Base-by-base conservation (phyloP, 257 asterid species). In the Fraxinus pennsylvanica region DNA sequence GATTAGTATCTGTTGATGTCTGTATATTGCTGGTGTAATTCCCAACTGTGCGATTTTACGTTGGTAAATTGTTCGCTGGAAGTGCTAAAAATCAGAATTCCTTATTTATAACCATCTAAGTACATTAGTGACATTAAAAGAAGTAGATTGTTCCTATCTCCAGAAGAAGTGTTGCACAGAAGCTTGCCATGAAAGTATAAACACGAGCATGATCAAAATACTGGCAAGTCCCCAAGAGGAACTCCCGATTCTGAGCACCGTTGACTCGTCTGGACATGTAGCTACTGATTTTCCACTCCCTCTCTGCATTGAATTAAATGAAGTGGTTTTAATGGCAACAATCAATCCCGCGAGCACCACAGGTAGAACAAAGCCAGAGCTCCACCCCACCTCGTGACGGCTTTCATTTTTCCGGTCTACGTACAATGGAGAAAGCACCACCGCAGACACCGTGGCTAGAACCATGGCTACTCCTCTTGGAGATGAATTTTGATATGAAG, bases 171-270 rank as follows among this genome's bases (percentile, higher is more conserved):
- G 94, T 71, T 86, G 86, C 38, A 89, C 82, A 27, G 90, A 91
- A 50, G 74, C 50, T 63, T 89, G 93, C 88, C 94, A 91, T 32
- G 96, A 90, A 52, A 88, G 76, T 33, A 88, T 89, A 81, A 83
- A 88, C 70, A 90, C 8, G 0, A 91, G 91, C 92, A 89, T n/a
- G 71, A 86, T 9, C 86, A 93, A 74, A 59, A 93, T 71, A 54
- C 84, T 97, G 25, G 97, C 94, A 67, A 91, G 82, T 3, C 97
- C 91, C 92, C 92, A 90, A 63, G 87, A 76, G 5, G 97, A 93
- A 54, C 92, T 84, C 80, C 94, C 93, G 70, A 89, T 83, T 73
- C 88, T 80, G 15, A 84, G 80, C 41, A 79, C 86, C 30, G 81
- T 25, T 1, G 79, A 3, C 87, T 81, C 32, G 29, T 78, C 84